Evolutionary conservation across 768 basidiomycete genomes (phyloP), one percentile per base, ranked within the genome.

Genomic region (Pleurotus tuoliensis): DNA sequence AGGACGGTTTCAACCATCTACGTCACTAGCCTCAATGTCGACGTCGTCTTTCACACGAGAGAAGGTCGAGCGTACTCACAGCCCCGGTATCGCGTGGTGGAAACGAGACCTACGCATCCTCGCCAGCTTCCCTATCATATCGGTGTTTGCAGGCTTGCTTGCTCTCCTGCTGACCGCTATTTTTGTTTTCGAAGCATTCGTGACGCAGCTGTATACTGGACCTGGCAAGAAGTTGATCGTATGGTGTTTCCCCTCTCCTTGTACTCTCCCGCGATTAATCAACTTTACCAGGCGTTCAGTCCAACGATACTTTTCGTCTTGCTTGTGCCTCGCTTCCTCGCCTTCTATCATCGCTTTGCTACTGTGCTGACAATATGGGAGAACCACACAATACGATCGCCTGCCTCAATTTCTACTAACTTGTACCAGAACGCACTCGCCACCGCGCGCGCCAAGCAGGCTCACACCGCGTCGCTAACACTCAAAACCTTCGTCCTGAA

Each of bases 401-500:
- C 51, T 5, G 30, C 51, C 15, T 9, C 38, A 4, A 20, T 13
- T 41, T 30, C 49, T 9, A 22, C 27, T 37, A 40, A 52, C 24
- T 22, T 39, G 3, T 40, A 52, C 38, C 30, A 52, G 20, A 52
- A 52, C 22, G 51, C 51, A 15, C 38, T 52, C n/a, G 51, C 51
- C 39, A 52, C 51, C 15, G 37, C 51, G 3, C 51, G 51, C 20
- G 51, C 51, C 12, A 52, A 52, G 51, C 51, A 52, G 2, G 82
- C 83, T 2, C 84, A 92, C 67, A 82, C 84, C 57, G 81, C 84
- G 5, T 92, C 90, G 15, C 78, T 97, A 22, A 94, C 94, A 13
- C 76, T 90, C 66, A 99, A 98, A 71, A 89, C 91, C 2, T 99
- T 98, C 66, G 84, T 88, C 1, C 79, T 98, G 54, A 88, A 88